Percentiles rank a stretch among this genome's conserved stretches.
Evolutionary conservation across 345 rosid species (phyloP).

Genomic region (Aquilaria sinensis): DNA sequence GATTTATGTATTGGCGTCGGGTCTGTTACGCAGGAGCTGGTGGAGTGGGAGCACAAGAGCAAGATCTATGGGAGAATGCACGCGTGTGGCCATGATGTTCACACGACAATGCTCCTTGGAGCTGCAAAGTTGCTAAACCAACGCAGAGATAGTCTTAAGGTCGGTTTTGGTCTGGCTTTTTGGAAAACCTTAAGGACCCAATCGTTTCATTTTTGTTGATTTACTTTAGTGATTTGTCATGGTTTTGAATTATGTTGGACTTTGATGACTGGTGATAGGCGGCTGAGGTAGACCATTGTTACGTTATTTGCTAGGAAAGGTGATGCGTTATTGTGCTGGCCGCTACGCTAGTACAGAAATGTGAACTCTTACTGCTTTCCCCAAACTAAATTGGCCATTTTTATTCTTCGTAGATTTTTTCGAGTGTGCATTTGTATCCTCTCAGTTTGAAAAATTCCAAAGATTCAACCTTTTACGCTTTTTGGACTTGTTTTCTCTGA

Average conservation of each 20-base stretch:
- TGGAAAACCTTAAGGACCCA: neutral
- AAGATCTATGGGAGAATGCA: constrained; percentile 79
- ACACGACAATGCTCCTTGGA: constrained; percentile 86
- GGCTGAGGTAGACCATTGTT: too few species aligned
- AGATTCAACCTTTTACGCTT: too few species aligned
- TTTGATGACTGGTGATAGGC: neutral
- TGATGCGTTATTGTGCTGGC: neutral
- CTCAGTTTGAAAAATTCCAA: too few species aligned
- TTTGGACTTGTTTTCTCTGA: too few species aligned
- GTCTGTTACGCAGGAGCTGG: constrained; percentile 48
- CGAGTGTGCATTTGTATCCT: too few species aligned
- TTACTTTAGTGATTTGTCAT: neutral
- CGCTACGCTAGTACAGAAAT: too few species aligned
- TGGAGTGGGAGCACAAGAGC: constrained; percentile 86
- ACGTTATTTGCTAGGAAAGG: too few species aligned
- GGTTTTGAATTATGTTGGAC: neutral
- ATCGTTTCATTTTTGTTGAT: neutral
- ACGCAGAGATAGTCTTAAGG: constrained; percentile 57
- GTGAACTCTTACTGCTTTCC: too few species aligned
- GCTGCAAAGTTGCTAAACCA: constrained; percentile 82
- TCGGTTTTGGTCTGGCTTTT: constrained; percentile 18
- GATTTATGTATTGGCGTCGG: neutral
- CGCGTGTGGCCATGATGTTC: constrained; percentile 83
- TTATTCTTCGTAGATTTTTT: too few species aligned
- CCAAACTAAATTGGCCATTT: too few species aligned